Evolutionary conservation across 805 yeast species (phyloP), one percentile per base, ranked within the genome.

Genomic region (Ogataea saltuana): DNA sequence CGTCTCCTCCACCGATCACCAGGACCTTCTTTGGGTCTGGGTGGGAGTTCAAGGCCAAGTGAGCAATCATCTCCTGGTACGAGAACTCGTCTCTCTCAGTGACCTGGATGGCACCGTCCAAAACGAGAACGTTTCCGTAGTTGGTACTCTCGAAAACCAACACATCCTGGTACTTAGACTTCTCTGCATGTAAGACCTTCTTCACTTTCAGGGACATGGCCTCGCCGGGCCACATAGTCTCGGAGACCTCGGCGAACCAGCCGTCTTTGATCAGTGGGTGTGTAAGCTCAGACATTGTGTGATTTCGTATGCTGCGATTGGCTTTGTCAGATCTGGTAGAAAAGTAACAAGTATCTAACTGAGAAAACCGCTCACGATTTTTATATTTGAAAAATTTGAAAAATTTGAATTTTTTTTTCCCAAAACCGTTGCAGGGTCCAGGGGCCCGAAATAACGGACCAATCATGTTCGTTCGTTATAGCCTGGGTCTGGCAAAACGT

Each of bases 201-300:
- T 91, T 88, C 45, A 91, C 98, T 52, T 82, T 78, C 56, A 91
- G 75, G 40, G 89, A 79, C 93, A 93, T 83, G 55, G 97, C 98
- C 76, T 90, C 96, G 53, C 99, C 99, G 22, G 99, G 98, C 95
- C 97, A 91, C 88, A 88, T 85, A 63, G 95, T 87, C 67, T 90
- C 88, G 54, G 96, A 86, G 65, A 86, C 75, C 69, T 91, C 99
- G 59, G 91, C 82, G 72, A 91, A 91, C 99, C 99, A 91, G 61
- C 97, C 97, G 68, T 93, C 89, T 63, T 75, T 74, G 59, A 76
- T 69, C 41, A 76, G 64, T 26, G 82, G 82, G 67, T 78, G 82
- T 34, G 81, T 64, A 47, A 76, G 69, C 63, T 70, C 70, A 30
- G 47, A 41, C 45, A 39, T 41, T 35, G 16, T 21, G n/a, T 10